These are phyloP conservation scores for Hanseniaspora gamundiae DNA, from an alignment of 1,139 yeast species.

Conservation along the genomic window DNA sequence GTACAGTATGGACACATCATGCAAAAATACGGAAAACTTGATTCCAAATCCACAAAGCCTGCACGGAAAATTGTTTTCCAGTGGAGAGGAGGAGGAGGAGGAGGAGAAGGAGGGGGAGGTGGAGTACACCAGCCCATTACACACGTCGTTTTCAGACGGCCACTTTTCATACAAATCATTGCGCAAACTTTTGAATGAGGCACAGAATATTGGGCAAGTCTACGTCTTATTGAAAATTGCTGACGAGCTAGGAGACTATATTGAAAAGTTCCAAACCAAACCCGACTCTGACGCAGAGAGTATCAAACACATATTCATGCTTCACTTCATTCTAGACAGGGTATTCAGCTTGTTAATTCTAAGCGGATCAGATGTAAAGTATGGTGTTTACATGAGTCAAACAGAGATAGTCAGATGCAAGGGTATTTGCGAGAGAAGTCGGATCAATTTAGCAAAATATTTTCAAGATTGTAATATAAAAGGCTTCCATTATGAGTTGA, in stretches of 20 bases:
- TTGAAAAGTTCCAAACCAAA: conserved; percentile 32
- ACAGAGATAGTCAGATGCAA: conserved; percentile 38
- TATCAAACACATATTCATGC: conserved; percentile 27
- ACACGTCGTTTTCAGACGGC: conserved; percentile 11
- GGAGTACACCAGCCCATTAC: too few relatives aligned
- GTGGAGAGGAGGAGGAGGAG: too few relatives aligned
- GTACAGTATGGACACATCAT: conserved; percentile 36
- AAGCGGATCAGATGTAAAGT: not conserved
- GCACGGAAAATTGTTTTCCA: too few relatives aligned
- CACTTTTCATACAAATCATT: not conserved
- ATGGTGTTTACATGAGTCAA: conserved; percentile 18
- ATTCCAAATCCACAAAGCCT: conserved; percentile 4
- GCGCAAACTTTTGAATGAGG: conserved; percentile 2
- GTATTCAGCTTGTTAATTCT: conserved; percentile 17
- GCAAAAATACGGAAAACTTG: conserved; percentile 25
- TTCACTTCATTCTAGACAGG: conserved; percentile 34
- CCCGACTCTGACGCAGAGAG: conserved; percentile 12
- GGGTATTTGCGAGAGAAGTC: conserved; percentile 36
- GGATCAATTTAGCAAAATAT: conserved; percentile 27
- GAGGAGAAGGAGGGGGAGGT: too few relatives aligned
- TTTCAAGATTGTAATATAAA: conserved; percentile 21
- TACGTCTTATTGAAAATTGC: conserved; percentile 49
- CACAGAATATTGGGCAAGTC: conserved; percentile 40
- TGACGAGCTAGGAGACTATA: conserved; percentile 56
- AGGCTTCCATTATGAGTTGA: conserved; percentile 26